Conservation (phyloP, 2,329 filamentous ascomycete species). For the Fusarium gaditjirri region DNA sequence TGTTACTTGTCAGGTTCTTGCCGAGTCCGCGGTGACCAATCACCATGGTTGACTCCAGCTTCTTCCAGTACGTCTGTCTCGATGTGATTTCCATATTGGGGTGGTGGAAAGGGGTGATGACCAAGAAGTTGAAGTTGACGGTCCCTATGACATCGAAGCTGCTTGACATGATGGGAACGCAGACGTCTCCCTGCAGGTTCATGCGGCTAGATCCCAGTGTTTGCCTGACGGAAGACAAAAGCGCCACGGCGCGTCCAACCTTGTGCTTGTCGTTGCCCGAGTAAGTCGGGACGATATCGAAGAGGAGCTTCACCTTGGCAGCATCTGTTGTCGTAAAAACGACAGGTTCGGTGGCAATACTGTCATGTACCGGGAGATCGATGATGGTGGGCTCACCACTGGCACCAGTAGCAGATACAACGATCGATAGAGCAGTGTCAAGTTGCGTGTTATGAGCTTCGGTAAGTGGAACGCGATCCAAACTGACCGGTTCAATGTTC, state of each 20-base stretch:
- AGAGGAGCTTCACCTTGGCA: slow-evolving; percentile 85
- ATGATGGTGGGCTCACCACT: slow-evolving; percentile 88
- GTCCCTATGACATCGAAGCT: slow-evolving; percentile 91
- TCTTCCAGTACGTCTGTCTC: slow-evolving; percentile 96
- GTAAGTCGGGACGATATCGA: slow-evolving; percentile 96
- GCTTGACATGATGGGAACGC: slow-evolving; percentile 87
- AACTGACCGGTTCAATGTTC: slow-evolving; percentile 79
- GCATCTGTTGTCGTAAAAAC: slow-evolving; percentile 85
- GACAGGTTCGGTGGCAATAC: slow-evolving; percentile 92
- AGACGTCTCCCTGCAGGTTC: slow-evolving; percentile 90
- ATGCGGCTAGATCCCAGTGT: slow-evolving; percentile 87
- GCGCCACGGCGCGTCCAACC: slow-evolving; percentile 87
- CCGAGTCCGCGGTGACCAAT: slow-evolving; percentile 80
- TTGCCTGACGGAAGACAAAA: slow-evolving; percentile 87
- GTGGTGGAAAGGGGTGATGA: slow-evolving; percentile 94
- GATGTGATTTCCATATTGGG: slow-evolving; percentile 93
- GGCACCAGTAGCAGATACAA: slow-evolving; percentile 87
- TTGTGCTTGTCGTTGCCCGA: slow-evolving; percentile 89
- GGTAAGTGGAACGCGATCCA: slow-evolving; percentile 87
- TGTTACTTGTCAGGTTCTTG: slow-evolving; percentile 86
- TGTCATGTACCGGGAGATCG: slow-evolving; percentile 93
- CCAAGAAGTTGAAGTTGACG: slow-evolving; percentile 95
- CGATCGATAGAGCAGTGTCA: slow-evolving; percentile 91
- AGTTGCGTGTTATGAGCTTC: slow-evolving; percentile 93
- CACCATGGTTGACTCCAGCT: slow-evolving; percentile 86